Conservation (phyloP, 352 stramenopile species). For the Albugo candida region DNA sequence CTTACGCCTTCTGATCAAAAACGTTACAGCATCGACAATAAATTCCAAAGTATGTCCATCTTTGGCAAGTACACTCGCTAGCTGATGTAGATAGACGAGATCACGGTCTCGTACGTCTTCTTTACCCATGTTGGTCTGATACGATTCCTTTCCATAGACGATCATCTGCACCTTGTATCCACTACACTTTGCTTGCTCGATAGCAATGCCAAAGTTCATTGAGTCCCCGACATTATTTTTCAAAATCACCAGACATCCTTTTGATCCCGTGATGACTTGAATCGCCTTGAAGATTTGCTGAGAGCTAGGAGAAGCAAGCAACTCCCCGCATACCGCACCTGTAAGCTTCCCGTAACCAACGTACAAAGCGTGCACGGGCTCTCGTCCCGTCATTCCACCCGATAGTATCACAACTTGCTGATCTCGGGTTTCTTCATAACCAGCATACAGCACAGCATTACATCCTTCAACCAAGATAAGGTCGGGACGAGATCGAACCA, state of each 20-base stretch:
- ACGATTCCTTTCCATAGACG: slow-evolving; percentile 92
- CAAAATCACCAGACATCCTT: slow-evolving; percentile 90
- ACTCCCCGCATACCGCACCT: slow-evolving; percentile 88
- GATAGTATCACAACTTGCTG: slow-evolving; percentile 61
- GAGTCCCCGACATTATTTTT: slow-evolving; percentile 99
- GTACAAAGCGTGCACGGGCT: slow-evolving; percentile 93
- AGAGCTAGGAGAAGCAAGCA: slow-evolving; percentile 92
- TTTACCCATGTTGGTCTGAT: no score
- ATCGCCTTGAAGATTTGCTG: slow-evolving; percentile 91
- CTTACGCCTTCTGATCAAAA: no score
- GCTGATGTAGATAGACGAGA: no score
- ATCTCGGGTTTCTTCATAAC: slow-evolving; percentile 38
- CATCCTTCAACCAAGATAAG: slow-evolving; percentile 37
- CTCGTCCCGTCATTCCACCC: slow-evolving; percentile 74
- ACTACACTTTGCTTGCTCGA: slow-evolving; percentile 88
- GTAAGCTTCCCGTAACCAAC: slow-evolving; percentile 93
- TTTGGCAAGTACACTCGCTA: slow-evolving; percentile 11
- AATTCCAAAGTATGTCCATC: neutral
- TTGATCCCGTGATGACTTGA: slow-evolving; percentile 46
- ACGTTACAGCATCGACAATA: no score
- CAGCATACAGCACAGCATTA: slow-evolving; percentile 49
- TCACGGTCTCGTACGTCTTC: no score
- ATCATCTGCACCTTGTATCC: slow-evolving; percentile 87
- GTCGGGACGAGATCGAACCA: slow-evolving; percentile 41
- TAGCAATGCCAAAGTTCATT: slow-evolving; percentile 96